Base-by-base conservation (phyloP, 345 rosid genomes). In the Dimocarpus longan region DNA sequence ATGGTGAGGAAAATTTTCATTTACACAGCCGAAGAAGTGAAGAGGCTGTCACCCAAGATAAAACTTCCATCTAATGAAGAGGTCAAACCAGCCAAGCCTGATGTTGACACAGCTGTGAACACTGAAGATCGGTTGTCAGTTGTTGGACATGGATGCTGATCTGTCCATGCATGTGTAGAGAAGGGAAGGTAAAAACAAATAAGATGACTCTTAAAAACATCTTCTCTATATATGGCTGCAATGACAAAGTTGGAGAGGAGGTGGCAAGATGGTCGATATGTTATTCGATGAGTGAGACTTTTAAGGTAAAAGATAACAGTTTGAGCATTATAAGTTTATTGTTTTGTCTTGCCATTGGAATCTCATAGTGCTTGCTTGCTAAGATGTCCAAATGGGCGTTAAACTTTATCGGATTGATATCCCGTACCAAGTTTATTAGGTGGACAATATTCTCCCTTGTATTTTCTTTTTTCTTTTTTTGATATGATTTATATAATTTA, bases 1-100 rank as follows among this genome's bases (percentile, higher is more conserved):
- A 97, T 97, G 91, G 99, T 91, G 85, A 89, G 88, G 88, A 94
- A 94, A 85, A 91, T 97, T 73, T 91, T 82, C 84, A 93, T 97
- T 81, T 97, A 93, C 80, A 93, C 99, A 19, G 80, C 89, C 0
- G 98, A 94, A 81, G 98, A 97, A 89, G 98, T 88, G 69, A 93
- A 89, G 91, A 88, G 85, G 84, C 83, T 94, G 81, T 89, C 97
- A 15, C 90, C 99, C 24, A 97, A 93, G 89, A 87, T 74, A 71
- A 92, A 88, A 84, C 85, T 91, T 79, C 74, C 87, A 1, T 90
- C 44, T 26, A 77, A 84, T 50, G 87, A 89, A 59, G 90, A 82
- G 70, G 78, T 52, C 28, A 86, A 88, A 66, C 71, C 79, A 37
- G 65, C 66, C 71, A 87, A 88, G 57, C 77, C 66, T 42, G 93